Evolutionary conservation across 192 early-diverging fungal species (phyloP), one percentile per base, ranked within the genome.

Genomic region (Spinellus fusiger): DNA sequence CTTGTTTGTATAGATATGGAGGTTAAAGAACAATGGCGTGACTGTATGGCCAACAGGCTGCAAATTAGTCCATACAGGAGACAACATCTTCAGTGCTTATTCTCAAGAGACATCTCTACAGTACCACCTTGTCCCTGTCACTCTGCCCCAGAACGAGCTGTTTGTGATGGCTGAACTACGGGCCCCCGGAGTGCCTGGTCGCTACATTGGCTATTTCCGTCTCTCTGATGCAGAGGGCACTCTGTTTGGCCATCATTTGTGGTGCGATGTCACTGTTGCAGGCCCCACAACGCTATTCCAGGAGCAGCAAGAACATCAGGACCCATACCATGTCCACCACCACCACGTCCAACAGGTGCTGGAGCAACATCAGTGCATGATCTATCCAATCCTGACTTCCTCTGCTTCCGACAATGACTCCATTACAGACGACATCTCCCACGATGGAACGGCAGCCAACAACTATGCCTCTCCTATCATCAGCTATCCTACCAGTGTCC

Each of bases 201-300:
- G 73, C 8, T 79, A 89, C 56, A 70, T 76, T 20, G 82, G 81
- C 58, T 78, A 79, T 68, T 89, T 85, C 80, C 72, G 84, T 7
- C 62, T 89, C 55, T 77, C 76, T 49, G 71, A 76, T 1, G 76
- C 81, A 6, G 59, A 77, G 3, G 87, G 87, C 7, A 73, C 71
- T 27, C 76, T 75, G 38, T 89, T 89, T 73, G 87, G 87, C 5
- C 76, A 86, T 49, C 70, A 71, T 25, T 38, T 87, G 33, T 89
- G 86, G 86, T 89, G 87, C 56, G 73, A 79, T 23, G 78, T 89
- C 40, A 44, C 60, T 16, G 87, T 89, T 15, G 18, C 54, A 37
- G 50, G n/a, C n/a, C n/a, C n/a, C n/a, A n/a, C n/a, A n/a, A n/a
- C n/a, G n/a, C n/a, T n/a, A n/a, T n/a, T n/a, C n/a, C n/a, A n/a